phyloP scores from a whole-genome alignment of 805 yeast genomes.

The Hanseniaspora hatyaiensis region DNA sequence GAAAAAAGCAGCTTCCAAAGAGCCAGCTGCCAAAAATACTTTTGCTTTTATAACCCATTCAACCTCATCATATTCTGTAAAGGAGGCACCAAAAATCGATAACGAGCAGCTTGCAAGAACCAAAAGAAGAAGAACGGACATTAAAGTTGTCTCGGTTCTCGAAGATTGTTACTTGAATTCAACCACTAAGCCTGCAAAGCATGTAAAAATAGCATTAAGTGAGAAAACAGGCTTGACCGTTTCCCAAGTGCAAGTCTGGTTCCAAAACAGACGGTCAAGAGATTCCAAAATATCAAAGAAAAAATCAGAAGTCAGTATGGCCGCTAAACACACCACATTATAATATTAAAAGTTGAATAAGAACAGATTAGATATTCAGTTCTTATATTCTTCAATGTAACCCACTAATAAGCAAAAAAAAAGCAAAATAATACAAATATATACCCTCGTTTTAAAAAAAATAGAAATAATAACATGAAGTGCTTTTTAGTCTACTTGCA shows the following conservation, averaged over 20 bases:
- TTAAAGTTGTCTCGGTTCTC: conserved; percentile 68
- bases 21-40: background rate
- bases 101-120: conserved; percentile 88
- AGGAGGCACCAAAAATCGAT: conserved; percentile 73
- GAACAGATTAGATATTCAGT: background rate
- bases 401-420: too few relatives aligned
- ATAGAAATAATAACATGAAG: too few relatives aligned
- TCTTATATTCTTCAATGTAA: too few relatives aligned
- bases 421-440: too few relatives aligned
- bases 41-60: conserved; percentile 92
- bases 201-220: conserved; percentile 68
- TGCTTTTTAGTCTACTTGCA: too few relatives aligned
- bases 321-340: background rate
- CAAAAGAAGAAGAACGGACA: conserved; percentile 89
- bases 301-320: too few relatives aligned
- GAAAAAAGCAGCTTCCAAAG: background rate
- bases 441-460: too few relatives aligned
- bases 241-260: conserved; percentile 97
- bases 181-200: conserved; percentile 62
- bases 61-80: conserved; percentile 68
- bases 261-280: conserved; percentile 67
- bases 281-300: background rate
- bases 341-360: background rate
- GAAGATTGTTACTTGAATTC: conserved; percentile 69
- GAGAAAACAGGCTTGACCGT: conserved; percentile 81